Evolutionary conservation across 202 grass and related monocot genomes (phyloP), one percentile per base, ranked within the genome.

Genomic region (Panicum hallii): DNA sequence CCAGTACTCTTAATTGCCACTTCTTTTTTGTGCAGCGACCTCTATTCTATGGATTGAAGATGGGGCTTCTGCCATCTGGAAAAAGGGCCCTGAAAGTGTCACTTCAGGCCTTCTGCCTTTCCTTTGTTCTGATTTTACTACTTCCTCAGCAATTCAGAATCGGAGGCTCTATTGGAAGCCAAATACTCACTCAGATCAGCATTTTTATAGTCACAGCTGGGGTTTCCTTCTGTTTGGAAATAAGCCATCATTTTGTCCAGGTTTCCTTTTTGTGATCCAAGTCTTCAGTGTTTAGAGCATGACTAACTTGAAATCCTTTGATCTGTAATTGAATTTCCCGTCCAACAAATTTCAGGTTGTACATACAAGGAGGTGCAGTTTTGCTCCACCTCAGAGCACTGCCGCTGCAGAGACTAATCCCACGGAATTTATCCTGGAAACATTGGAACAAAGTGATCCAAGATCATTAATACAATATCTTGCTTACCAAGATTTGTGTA

Each of bases 21-120:
- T 43, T 87, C 44, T 77, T 85, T 52, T 63, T 70, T 83, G 14
- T 94, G 76, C 84, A 99, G 93, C 79, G 93, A 70, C 93, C 97
- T 88, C 80, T 94, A 76, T 97, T 97, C 88, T 94, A 99, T 84
- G 91, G 91, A 67, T 94, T 99, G 61, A 99, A 99, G 80, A 91
- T 94, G 89, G 88, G 84, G 38, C 86, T 99, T 87, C 79, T 79
- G 77, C 90, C 86, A 15, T 92, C 93, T 22, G 82, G 83, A n/a
- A 89, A 82, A 82, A 84, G 91, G 77, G 90, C 93, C 85, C 53
- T 96, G 63, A 97, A 90, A 83, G 79, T 99, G 72, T 92, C 91
- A 11, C 11, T 88, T 84, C 93, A 88, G 75, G 79, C 89, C 45
- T 96, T 88, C 76, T 50, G 78, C 38, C 85, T 86, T 60, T 97